Evolutionary conservation across 352 stramenopile species (phyloP).

Genomic region (Pythium grandisporangium): DNA sequence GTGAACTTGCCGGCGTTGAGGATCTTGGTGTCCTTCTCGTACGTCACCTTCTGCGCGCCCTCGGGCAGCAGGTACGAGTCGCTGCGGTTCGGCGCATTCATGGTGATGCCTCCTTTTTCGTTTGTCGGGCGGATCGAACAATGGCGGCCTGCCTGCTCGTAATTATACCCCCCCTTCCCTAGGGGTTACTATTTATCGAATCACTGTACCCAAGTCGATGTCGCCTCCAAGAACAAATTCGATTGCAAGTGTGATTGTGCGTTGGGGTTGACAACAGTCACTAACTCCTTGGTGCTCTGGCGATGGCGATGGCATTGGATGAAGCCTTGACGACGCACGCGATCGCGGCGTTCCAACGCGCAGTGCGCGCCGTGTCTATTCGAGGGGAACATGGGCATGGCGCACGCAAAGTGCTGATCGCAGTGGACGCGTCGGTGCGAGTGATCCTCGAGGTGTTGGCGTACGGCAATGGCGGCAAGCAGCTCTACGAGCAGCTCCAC

Average conservation of each 20-base stretch:
- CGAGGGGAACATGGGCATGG: neutral
- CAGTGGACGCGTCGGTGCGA: slow-evolving; percentile 39
- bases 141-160: neutral
- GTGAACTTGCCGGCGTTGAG: slow-evolving; percentile 96
- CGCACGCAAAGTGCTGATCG: slow-evolving; percentile 17
- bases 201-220: no score
- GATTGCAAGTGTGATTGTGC: no score
- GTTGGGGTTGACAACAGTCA: no score
- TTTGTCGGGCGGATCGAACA: neutral
- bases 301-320: slow-evolving; percentile 22
- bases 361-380: slow-evolving; percentile 12
- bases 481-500: slow-evolving; percentile 48
- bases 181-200: neutral
- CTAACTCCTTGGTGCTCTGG: no score
- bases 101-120: slow-evolving; percentile 10
- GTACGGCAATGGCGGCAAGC: slow-evolving; percentile 45
- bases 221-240: no score
- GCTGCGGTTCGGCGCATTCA: slow-evolving; percentile 79
- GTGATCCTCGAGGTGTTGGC: slow-evolving; percentile 63
- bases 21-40: slow-evolving; percentile 96
- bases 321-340: slow-evolving; percentile 41
- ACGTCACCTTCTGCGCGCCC: slow-evolving; percentile 88
- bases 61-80: slow-evolving; percentile 84
- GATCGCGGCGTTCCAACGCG: slow-evolving; percentile 26
- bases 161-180: neutral